Evolutionary conservation across 495 filamentous ascomycete species (phyloP).

Genomic region (Hyaloscypha bicolor): DNA sequence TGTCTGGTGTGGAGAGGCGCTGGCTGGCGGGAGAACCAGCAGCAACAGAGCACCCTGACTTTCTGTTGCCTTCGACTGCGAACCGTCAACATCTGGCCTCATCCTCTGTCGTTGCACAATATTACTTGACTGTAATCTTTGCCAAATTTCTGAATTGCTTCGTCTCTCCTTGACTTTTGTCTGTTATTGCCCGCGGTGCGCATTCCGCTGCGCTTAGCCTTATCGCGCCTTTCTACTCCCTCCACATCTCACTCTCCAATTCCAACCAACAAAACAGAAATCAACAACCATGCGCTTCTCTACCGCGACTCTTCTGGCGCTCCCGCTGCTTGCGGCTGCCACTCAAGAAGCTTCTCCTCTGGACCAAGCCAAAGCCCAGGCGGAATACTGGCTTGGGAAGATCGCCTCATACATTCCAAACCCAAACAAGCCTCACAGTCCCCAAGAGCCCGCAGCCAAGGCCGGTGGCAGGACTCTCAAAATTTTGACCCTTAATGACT

Average conservation of each 20-base stretch:
- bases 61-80: slow-evolving; percentile 18
- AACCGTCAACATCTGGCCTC: slow-evolving; percentile 26
- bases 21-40: slow-evolving; percentile 15
- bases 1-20: neutral
- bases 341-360: slow-evolving; percentile 69
- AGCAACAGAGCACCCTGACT: slow-evolving; percentile 16
- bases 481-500: slow-evolving; percentile 72
- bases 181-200: neutral
- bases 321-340: slow-evolving; percentile 71
- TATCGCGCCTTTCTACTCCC: slow-evolving; percentile 6
- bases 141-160: slow-evolving; percentile 20
- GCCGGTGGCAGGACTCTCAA: slow-evolving; percentile 52
- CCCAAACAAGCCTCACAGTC: slow-evolving; percentile 38
- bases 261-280: slow-evolving; percentile 5
- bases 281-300: slow-evolving; percentile 69
- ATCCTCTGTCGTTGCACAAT: slow-evolving; percentile 23
- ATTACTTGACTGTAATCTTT: slow-evolving; percentile 28
- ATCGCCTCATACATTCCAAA: slow-evolving; percentile 61
- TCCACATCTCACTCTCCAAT: slow-evolving; percentile 6
- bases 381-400: slow-evolving; percentile 66
- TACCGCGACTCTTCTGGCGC: slow-evolving; percentile 57
- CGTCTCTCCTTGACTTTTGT: slow-evolving; percentile 25
- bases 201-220: slow-evolving; percentile 10
- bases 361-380: slow-evolving; percentile 45
- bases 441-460: slow-evolving; percentile 49